Conservation (phyloP, 768 basidiomycete species). For the Termitomyces sp. region DNA sequence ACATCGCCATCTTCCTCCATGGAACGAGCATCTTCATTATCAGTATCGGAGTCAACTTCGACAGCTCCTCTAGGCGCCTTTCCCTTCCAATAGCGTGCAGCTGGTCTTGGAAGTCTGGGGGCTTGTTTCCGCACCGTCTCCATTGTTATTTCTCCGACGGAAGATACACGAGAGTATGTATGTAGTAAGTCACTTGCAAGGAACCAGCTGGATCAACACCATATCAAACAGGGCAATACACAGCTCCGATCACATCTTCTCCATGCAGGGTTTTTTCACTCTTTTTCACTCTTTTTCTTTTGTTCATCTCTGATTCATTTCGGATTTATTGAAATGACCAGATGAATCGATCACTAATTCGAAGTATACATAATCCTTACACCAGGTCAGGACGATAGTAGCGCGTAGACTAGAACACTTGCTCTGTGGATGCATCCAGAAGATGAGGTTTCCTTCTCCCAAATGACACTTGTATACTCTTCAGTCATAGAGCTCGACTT, state of each 20-base stretch:
- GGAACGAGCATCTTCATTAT: conserved; percentile 46
- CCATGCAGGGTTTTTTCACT: neutral
- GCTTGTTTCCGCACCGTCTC: conserved; percentile 59
- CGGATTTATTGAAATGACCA: neutral
- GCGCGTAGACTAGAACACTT: conserved; percentile 66
- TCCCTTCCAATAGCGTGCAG: conserved; percentile 86
- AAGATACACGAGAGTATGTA: neutral
- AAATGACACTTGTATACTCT: conserved; percentile 40
- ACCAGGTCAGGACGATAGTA: conserved; percentile 73
- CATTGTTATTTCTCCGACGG: conserved; percentile 13
- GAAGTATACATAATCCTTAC: conserved; percentile 22
- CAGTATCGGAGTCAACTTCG: conserved; percentile 59
- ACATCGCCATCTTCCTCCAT: conserved; percentile 52
- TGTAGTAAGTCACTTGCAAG: neutral
- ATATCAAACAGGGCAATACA: conserved; percentile 10
- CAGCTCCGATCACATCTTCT: neutral
- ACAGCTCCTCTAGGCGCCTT: conserved; percentile 76
- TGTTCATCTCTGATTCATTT: neutral
- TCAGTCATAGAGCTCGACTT: conserved; percentile 56
- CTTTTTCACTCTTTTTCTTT: neutral
- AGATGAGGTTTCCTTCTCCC: conserved; percentile 22
- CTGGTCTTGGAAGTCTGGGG: conserved; percentile 73
- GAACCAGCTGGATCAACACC: conserved; percentile 6
- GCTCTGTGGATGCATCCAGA: conserved; percentile 16
- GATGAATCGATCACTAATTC: neutral